Base-by-base conservation (phyloP, 176 grass and related monocot genomes). In the Oryza glaberrima region DNA sequence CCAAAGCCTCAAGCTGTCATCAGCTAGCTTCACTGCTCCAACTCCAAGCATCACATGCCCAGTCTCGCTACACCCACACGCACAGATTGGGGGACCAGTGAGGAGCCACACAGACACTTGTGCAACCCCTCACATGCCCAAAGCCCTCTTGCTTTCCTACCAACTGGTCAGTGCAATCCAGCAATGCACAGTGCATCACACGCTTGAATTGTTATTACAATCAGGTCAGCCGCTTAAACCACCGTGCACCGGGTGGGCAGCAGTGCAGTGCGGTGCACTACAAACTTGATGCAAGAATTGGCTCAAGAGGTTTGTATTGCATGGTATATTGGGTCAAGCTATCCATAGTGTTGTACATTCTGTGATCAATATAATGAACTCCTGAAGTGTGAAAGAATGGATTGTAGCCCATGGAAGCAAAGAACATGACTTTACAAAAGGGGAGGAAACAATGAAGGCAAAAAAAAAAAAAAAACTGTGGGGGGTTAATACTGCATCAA, bases 371-470 rank as follows among this genome's bases (percentile, higher is more conserved):
- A 51, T 79, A 22, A 63, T 23, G 58, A 63, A 63, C 58, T 23
- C 58, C 7, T 63, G 11, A 69, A 77, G 58, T 63, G 64, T 79
- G 23, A 92, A 92, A 92, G 73, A 92, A 92, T 92, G 82, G 74
- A 88, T 82, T 78, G 78, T 69, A 84, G 78, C 82, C 77, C 82
- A 85, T 38, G 47, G 61, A 88, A 66, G 76, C 73, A 85, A 85
- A 58, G 30, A 82, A 67, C 30, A n/a, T n/a, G 52, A 83, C 86
- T 88, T 75, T 92, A 91, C 89, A 91, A 43, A 76, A 52, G 63
- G 38, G 38, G 58, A 68, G 7, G 56, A 36, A 14, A 73, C 9
- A 34, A 16, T 40, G 13, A 56, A 25, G 69, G 38, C 4, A 64
- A 80, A 25, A 84, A 75, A 40, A 36, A 22, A 28, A 28, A 32